Percentiles rank a stretch among this genome's conserved stretches.
Evolutionary conservation across 129 eudicot genomes (phyloP).

Genomic region (Pulicaria dysenterica): DNA sequence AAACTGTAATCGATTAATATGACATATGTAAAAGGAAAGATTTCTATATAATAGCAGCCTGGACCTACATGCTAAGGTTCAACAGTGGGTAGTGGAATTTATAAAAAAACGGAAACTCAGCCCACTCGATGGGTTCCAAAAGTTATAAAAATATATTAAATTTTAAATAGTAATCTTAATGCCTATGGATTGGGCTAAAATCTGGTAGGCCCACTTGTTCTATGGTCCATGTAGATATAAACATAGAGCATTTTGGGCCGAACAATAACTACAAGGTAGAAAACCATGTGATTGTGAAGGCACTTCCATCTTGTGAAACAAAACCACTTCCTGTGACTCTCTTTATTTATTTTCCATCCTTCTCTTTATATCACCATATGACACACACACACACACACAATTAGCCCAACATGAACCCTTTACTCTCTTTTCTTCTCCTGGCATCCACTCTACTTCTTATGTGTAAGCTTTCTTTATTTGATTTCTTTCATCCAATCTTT

Average conservation of each 20-base stretch:
- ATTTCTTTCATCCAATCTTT: neutral
- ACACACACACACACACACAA: slow-evolving; percentile 27
- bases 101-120: too few relatives aligned
- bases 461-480: slow-evolving; percentile 4
- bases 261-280: slow-evolving; percentile 26
- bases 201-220: neutral
- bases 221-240: neutral
- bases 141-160: neutral
- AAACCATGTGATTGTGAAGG: slow-evolving; percentile 37
- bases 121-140: neutral
- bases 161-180: neutral
- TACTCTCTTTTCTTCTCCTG: slow-evolving; percentile 17
- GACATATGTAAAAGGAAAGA: too few relatives aligned
- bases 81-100: too few relatives aligned
- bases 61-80: too few relatives aligned
- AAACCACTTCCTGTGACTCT: slow-evolving; percentile 34
- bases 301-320: slow-evolving; percentile 37
- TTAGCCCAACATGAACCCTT: slow-evolving; percentile 29
- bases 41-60: too few relatives aligned
- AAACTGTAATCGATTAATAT: too few relatives aligned
- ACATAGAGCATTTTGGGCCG: slow-evolving; percentile 18
- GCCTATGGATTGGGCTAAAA: neutral
- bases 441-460: slow-evolving; percentile 33
- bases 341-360: slow-evolving; percentile 21
- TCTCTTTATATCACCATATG: slow-evolving; percentile 25